Conservation (phyloP, 2,329 filamentous ascomycete genomes). For the Exophiala aquamarina region DNA sequence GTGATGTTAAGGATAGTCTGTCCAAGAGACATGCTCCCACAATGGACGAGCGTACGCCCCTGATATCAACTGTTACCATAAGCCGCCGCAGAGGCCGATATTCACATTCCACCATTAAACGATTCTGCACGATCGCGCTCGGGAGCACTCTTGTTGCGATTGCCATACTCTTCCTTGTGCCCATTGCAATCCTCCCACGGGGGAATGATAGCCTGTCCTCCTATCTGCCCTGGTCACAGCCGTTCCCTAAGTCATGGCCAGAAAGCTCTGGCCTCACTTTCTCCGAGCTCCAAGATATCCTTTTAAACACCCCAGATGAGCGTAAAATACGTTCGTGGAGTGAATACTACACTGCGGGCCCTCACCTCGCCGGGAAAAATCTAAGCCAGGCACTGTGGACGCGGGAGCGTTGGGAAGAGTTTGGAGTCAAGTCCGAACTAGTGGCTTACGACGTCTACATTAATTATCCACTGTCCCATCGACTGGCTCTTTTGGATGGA, state of each 20-base stretch:
- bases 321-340: constrained; percentile 69
- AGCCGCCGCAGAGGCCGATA: constrained; percentile 38
- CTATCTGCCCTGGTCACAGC: constrained; percentile 41
- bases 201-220: constrained; percentile 39
- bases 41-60: constrained; percentile 37
- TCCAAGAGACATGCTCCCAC: constrained; percentile 1
- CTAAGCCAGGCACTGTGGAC: constrained; percentile 77
- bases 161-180: constrained; percentile 43
- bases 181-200: constrained; percentile 35
- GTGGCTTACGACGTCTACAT: constrained; percentile 73
- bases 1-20: no score
- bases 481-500: constrained; percentile 62
- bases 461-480: constrained; percentile 73
- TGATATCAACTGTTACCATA: constrained; percentile 41
- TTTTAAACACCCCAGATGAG: constrained; percentile 55
- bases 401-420: constrained; percentile 68
- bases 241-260: constrained; percentile 44
- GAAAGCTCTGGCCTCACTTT: constrained; percentile 50
- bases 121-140: constrained; percentile 42
- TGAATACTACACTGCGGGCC: constrained; percentile 72
- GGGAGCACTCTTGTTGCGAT: constrained; percentile 38
- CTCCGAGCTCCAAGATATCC: constrained; percentile 54
- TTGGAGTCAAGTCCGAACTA: constrained; percentile 62
- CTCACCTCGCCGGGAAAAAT: constrained; percentile 76
- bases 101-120: constrained; percentile 43